Evolutionary conservation across 257 asterid genomes (phyloP).

Genomic region (Verbena officinalis): DNA sequence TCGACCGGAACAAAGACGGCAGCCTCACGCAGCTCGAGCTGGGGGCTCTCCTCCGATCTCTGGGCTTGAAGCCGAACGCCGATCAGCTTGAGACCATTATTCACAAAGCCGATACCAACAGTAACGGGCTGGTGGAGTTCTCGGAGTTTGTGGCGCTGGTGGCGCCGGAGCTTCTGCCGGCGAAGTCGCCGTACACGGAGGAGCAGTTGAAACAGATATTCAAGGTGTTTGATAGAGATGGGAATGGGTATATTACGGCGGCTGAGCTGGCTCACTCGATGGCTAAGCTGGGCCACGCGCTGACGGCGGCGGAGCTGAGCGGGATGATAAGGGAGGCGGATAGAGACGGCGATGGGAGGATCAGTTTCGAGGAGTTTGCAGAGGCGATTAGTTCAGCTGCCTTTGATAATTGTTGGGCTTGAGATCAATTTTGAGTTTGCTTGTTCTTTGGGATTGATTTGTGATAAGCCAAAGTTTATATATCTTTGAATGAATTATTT

Average conservation of each 20-base stretch:
- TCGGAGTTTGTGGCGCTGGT: constrained; percentile 67
- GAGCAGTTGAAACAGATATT: constrained; percentile 64
- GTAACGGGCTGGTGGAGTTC: constrained; percentile 63
- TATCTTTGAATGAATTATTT: too few species aligned
- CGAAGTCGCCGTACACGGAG: constrained; percentile 66
- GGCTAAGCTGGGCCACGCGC: constrained; percentile 70
- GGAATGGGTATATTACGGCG: constrained; percentile 63
- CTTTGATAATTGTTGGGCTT: constrained; percentile 66
- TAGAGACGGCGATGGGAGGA: constrained; percentile 69
- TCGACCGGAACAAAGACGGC: constrained; percentile 65
- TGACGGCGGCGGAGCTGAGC: constrained; percentile 62
- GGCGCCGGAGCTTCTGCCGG: constrained; percentile 63
- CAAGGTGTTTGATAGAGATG: constrained; percentile 62
- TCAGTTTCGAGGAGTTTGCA: constrained; percentile 55
- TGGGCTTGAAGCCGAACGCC: constrained; percentile 59
- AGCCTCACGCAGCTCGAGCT: constrained; percentile 68
- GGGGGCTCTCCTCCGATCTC: constrained; percentile 58
- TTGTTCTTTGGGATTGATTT: background rate
- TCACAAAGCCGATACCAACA: constrained; percentile 60
- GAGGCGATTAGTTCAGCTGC: constrained; percentile 75
- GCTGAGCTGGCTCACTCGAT: constrained; percentile 72
- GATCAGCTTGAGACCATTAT: constrained; percentile 62
- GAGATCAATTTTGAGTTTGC: background rate
- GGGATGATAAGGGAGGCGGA: constrained; percentile 74
- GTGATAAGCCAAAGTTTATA: background rate